Conservation (phyloP, 768 basidiomycete species). For the Sporobolomyces phaffii region DNA sequence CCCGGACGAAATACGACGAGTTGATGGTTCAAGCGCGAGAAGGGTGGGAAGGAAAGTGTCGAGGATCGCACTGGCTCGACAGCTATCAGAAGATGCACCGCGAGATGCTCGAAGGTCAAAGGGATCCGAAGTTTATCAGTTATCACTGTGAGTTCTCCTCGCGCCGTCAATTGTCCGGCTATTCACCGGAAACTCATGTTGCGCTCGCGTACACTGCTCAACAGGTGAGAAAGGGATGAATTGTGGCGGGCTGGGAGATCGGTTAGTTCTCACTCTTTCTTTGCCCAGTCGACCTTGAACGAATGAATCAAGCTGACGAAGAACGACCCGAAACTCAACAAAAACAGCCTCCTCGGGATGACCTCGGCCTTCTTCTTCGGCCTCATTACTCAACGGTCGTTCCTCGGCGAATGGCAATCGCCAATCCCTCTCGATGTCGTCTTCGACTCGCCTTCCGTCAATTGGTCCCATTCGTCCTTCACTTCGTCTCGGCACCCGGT, state of each 20-base stretch:
- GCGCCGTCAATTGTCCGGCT: not conserved
- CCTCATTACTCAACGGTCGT: slow-evolving; percentile 30
- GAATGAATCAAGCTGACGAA: too few relatives aligned
- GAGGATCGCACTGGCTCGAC: slow-evolving; percentile 14
- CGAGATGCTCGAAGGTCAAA: slow-evolving; percentile 24
- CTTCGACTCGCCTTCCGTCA: slow-evolving; percentile 31
- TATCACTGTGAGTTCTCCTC: slow-evolving; percentile 4
- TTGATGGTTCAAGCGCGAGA: slow-evolving; percentile 5
- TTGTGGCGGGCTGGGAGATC: slow-evolving; percentile 35
- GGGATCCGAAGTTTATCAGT: slow-evolving; percentile 31
- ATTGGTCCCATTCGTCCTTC: slow-evolving; percentile 35
- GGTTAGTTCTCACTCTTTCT: slow-evolving; percentile 9
- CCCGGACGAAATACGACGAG: slow-evolving; percentile 25
- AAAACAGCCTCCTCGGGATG: slow-evolving; percentile 25
- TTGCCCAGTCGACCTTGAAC: too few relatives aligned
- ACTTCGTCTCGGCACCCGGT: slow-evolving; percentile 15
- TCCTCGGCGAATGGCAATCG: slow-evolving; percentile 35
- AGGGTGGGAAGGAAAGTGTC: slow-evolving; percentile 27
- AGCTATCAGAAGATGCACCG: slow-evolving; percentile 21
- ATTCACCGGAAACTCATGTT: too few relatives aligned
- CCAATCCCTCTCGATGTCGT: slow-evolving; percentile 35
- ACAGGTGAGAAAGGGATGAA: slow-evolving; percentile 29
- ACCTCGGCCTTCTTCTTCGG: slow-evolving; percentile 38
- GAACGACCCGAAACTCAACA: too few relatives aligned
- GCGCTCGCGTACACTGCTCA: too few relatives aligned